These are phyloP conservation scores for Xanthoconium purpureum DNA, from an alignment of 768 basidiomycete species.

Conservation along the genomic window DNA sequence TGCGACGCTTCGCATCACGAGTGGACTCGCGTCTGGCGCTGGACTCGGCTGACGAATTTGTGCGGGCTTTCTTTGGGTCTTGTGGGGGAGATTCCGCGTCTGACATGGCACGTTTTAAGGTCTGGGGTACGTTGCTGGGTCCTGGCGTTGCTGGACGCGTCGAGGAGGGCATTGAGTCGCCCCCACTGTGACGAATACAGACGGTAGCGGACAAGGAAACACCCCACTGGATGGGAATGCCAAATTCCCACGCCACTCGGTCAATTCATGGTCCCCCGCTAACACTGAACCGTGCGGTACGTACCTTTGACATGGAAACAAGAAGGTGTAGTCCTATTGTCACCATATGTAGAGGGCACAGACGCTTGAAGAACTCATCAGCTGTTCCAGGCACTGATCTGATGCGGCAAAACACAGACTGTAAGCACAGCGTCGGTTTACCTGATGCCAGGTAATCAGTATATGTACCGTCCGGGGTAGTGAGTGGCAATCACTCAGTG, in stretches of 20 bases:
- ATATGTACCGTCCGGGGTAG: no score
- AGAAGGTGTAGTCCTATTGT: not conserved
- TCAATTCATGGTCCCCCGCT: not conserved
- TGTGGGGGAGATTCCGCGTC: constrained; percentile 22
- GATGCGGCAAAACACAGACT: not conserved
- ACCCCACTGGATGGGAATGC: not conserved
- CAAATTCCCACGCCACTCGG: constrained; percentile 26
- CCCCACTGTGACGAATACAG: not conserved
- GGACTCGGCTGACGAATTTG: constrained; percentile 17
- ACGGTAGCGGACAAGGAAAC: not conserved
- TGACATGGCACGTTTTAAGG: constrained; percentile 22
- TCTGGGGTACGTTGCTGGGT: constrained; percentile 1
- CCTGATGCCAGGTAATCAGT: no score
- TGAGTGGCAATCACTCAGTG: no score
- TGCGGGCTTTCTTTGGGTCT: constrained; percentile 25
- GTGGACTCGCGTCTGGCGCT: constrained; percentile 15
- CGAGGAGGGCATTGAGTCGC: constrained; percentile 24
- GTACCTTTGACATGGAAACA: not conserved
- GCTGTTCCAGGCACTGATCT: not conserved
- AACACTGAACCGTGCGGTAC: no score
- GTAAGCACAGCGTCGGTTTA: no score
- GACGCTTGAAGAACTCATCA: not conserved
- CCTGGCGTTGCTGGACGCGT: constrained; percentile 20
- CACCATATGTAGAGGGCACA: no score
- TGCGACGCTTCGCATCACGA: constrained; percentile 28